phyloP scores from a whole-genome alignment of 192 early-diverging fungal species.

The Funneliformis mosseae region DNA sequence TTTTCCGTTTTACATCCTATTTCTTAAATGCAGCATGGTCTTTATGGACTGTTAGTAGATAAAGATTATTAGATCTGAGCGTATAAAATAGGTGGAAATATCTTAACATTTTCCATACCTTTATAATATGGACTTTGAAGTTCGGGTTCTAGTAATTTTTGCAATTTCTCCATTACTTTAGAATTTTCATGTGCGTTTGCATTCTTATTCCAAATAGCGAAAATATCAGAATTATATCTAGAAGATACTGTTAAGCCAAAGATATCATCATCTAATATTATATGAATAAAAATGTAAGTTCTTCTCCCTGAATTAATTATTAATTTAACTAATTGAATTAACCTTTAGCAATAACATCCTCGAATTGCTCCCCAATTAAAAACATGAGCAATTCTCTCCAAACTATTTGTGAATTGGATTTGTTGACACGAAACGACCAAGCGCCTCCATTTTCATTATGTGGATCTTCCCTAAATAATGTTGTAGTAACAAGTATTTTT shows the following conservation, averaged over 20 bases:
- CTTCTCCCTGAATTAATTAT: not conserved
- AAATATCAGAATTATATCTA: constrained; percentile 53
- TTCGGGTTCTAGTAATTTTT: constrained; percentile 38
- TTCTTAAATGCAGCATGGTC: constrained; percentile 28
- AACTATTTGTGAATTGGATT: constrained; percentile 45
- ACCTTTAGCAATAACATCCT: constrained; percentile 48
- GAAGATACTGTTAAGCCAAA: constrained; percentile 50
- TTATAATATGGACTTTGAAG: constrained; percentile 53
- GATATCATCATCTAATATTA: constrained; percentile 45
- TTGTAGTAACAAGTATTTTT: not conserved
- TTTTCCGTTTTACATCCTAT: not conserved
- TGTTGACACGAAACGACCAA: constrained; percentile 52
- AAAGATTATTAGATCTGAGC: not conserved
- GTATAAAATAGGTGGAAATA: not conserved
- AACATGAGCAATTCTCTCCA: constrained; percentile 56
- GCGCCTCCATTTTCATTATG: constrained; percentile 54
- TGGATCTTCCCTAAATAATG: constrained; percentile 44
- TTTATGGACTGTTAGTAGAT: constrained; percentile 12
- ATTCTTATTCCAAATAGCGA: constrained; percentile 55
- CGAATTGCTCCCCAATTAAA: constrained; percentile 54
- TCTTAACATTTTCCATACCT: constrained; percentile 32
- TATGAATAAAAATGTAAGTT: not conserved
- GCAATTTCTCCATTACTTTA: constrained; percentile 47
- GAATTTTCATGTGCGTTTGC: constrained; percentile 37
- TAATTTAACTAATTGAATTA: constrained; percentile 17